A percentile compares a stretch with the other conserved stretches of the same genome.
Evolutionary conservation across 2,329 filamentous ascomycete species (phyloP).

Genomic region (Dendryphion nanum): DNA sequence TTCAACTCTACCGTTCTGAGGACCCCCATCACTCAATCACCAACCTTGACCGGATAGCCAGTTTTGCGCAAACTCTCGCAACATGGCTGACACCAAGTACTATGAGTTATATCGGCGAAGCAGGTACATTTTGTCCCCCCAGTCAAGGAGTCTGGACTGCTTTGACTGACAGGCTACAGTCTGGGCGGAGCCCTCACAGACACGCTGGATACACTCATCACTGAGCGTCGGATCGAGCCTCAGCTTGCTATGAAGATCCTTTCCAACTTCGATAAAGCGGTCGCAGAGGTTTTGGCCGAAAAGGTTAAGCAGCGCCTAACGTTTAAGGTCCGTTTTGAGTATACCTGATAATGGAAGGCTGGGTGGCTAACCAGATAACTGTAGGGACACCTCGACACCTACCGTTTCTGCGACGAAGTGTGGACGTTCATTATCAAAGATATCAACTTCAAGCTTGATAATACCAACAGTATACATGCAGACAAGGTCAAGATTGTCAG

Average conservation of each 20-base stretch:
- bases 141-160: constrained; percentile 2
- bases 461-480: constrained; percentile 69
- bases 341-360: too few species aligned
- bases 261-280: constrained; percentile 88
- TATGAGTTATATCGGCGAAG: constrained; percentile 98
- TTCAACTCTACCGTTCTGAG: neutral
- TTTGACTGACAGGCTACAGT: constrained; percentile 53
- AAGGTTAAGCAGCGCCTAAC: constrained; percentile 87
- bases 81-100: constrained; percentile 53
- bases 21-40: constrained; percentile 11
- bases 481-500: constrained; percentile 99
- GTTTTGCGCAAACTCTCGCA: constrained; percentile 9
- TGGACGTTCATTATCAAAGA: constrained; percentile 99
- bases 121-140: constrained; percentile 63
- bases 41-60: constrained; percentile 11
- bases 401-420: constrained; percentile 98
- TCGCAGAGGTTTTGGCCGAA: constrained; percentile 86
- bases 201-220: constrained; percentile 95
- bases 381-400: constrained; percentile 94
- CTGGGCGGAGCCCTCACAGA: constrained; percentile 92
- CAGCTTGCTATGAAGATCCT: constrained; percentile 99
- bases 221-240: constrained; percentile 90
- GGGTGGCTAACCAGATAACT: constrained; percentile 13
- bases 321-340: constrained; percentile 82
- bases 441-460: constrained; percentile 97